Evolutionary conservation across 1,139 yeast genomes (phyloP), one percentile per base, ranked within the genome.

Genomic region (Debaryomyces sp.): DNA sequence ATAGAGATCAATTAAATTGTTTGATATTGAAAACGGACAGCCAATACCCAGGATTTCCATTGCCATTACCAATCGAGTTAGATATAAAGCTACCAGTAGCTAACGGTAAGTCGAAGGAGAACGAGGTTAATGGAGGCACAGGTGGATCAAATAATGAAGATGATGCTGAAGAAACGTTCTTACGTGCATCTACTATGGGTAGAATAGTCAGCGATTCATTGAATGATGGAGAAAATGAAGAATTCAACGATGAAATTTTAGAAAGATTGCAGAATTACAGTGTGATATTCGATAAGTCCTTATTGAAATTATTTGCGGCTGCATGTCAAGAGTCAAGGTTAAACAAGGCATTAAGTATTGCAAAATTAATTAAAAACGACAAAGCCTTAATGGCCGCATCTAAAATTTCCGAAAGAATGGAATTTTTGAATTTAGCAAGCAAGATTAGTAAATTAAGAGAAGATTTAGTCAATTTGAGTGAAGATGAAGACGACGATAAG

Each of bases 301-400:
- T 92, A 22, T 76, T 94, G 53, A 82, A 88, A 58, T 76, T 89
- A 53, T 82, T 92, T 63, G 94, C 89, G n/a, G 75, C 73, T 24
- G 84, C 95, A 0, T 91, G 97, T 66, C 77, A 84, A 40, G 87
- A 85, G 30, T 81, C 84, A 43, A 80, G 83, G 50, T 67, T 80
- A 39, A 79, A 79, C 48, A 85, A 86, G 63, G 95, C 96, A 0
- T 73, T 82, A 54, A 85, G 87, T 35, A 66, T 94, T 41, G 91
- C 84, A 5, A 79, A 77, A 56, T 81, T 88, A 61, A 75, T 94
- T 57, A 81, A 83, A 57, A 86, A 84, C 53, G 92, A 87, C 54
- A 84, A 87, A 56, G 96, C 96, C 5, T 71, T 92, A 53, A 80
- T 79, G 50, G 97, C 97, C 0, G 97, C 97, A 1, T 73, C 81